These are phyloP conservation scores for Obba rivulosa DNA, from an alignment of 768 basidiomycete species.

Conservation along the genomic window DNA sequence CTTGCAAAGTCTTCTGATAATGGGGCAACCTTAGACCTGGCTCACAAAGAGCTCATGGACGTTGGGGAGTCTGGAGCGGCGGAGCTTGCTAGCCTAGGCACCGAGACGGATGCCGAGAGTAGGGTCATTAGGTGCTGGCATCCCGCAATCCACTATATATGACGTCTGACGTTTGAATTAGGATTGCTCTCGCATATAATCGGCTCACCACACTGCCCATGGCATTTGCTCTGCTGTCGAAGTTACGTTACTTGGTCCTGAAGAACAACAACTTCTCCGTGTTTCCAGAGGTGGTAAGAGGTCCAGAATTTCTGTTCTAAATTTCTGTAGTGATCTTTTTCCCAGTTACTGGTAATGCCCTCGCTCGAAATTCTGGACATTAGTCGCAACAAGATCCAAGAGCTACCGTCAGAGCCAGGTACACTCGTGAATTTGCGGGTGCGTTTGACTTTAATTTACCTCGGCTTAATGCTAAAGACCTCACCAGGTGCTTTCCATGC, in stretches of 20 bases:
- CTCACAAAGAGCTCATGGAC: slow-evolving; percentile 72
- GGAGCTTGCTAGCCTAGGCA: slow-evolving; percentile 62
- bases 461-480: not conserved
- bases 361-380: slow-evolving; percentile 93
- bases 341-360: slow-evolving; percentile 75
- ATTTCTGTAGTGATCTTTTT: not conserved
- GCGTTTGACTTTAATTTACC: slow-evolving; percentile 15
- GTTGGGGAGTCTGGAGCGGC: slow-evolving; percentile 72
- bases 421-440: slow-evolving; percentile 73
- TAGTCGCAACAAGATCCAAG: slow-evolving; percentile 84
- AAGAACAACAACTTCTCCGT: slow-evolving; percentile 76
- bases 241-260: slow-evolving; percentile 81
- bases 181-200: slow-evolving; percentile 86
- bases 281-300: slow-evolving; percentile 84
- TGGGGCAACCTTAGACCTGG: slow-evolving; percentile 81
- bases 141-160: slow-evolving; percentile 10
- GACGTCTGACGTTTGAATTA: slow-evolving; percentile 26
- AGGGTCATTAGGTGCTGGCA: slow-evolving; percentile 55
- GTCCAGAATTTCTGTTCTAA: slow-evolving; percentile 2
- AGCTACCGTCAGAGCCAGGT: slow-evolving; percentile 76
- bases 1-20: slow-evolving; percentile 62
- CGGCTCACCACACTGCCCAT: slow-evolving; percentile 71
- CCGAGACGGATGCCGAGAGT: slow-evolving; percentile 41
- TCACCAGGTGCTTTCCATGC: slow-evolving; percentile 74
- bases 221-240: slow-evolving; percentile 66